A percentile compares a stretch with the other conserved stretches of the same genome.
These are phyloP conservation scores for Cutaneotrichosporon sp. DNA, from an alignment of 1,284 basidiomycete species.

Conservation along the genomic window DNA sequence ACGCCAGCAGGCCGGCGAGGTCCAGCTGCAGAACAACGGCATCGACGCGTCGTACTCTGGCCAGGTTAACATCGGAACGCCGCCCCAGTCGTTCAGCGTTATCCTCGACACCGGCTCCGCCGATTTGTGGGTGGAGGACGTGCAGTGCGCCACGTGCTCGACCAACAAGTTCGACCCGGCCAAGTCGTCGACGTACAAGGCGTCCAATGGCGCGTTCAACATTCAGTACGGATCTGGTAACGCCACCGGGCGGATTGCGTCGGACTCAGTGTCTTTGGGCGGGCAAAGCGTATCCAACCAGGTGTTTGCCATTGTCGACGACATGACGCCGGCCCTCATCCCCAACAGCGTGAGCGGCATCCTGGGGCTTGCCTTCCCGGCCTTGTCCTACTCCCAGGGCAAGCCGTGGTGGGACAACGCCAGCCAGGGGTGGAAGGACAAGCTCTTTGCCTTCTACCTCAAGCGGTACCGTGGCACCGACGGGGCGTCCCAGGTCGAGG, in stretches of 20 bases:
- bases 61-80: constrained; percentile 43
- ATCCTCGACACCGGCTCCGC: constrained; percentile 59
- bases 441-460: constrained; percentile 76
- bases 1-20: constrained; percentile 2
- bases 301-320: constrained; percentile 54
- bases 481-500: constrained; percentile 52
- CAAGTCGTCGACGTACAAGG: constrained; percentile 18
- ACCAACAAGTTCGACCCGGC: constrained; percentile 17
- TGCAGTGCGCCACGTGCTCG: constrained; percentile 18
- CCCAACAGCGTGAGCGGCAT: constrained; percentile 49
- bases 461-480: constrained; percentile 65
- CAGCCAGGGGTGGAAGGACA: constrained; percentile 56
- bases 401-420: constrained; percentile 58
- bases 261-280: constrained; percentile 72
- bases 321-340: constrained; percentile 45
- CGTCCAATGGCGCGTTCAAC: constrained; percentile 29
- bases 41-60: constrained; percentile 47
- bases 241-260: constrained; percentile 63
- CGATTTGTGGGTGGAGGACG: constrained; percentile 52
- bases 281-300: constrained; percentile 70
- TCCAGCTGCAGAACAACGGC: constrained; percentile 32
- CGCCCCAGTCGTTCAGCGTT: constrained; percentile 54
- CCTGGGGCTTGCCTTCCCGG: constrained; percentile 52
- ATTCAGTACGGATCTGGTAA: constrained; percentile 57
- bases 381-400: constrained; percentile 49